Base-by-base conservation (phyloP, 73 alveolate genomes). In the Stentor roeselii region DNA sequence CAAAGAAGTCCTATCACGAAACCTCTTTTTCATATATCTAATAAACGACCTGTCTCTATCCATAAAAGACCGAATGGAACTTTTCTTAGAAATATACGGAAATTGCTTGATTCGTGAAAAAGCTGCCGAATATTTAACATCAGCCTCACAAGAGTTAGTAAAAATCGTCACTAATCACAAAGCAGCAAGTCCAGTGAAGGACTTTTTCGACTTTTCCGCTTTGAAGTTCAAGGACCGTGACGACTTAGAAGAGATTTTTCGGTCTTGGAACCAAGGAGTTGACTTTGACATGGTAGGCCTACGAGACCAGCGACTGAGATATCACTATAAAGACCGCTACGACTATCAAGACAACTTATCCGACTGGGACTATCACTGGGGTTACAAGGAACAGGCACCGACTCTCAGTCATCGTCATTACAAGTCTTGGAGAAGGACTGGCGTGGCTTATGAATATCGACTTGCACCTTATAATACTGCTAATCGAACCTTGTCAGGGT, bases 401-500 rank as follows among this genome's bases (percentile, higher is more conserved):
- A 91, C 87, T 41, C 87, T 94, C 39, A 94, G 94, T 83, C 78
- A 84, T 84, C 78, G 90, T 42, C 96, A 93, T 82, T 97, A 96
- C 89, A 93, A 84, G 84, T 96, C 93, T 78, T 97, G 99, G 98
- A 93, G 99, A 90, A 87, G 94, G 89, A 93, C 90, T 82, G 99
- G 99, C 11, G 92, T 97, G 35, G 99, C 99, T 3, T 97, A 94
- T 93, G 99, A 94, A 77, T 90, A 94, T 84, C 94, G 99, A 83
- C 91, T 96, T 86, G 92, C 96, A 42, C 86, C 95, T 50, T 93
- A 95, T 67, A 93, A 93, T 76, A 87, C 92, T 27, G 99, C 99
- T 3, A 97, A 97, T 90, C 89, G 99, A 80, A 96, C 99, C 31
- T 76, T 98, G 84, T 89, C 98, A 40, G 78, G 95, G 75, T 98